Percentiles rank a stretch among this genome's conserved stretches.
Conservation (phyloP, 2,329 filamentous ascomycete genomes). For the Arachnomyces sp. region DNA sequence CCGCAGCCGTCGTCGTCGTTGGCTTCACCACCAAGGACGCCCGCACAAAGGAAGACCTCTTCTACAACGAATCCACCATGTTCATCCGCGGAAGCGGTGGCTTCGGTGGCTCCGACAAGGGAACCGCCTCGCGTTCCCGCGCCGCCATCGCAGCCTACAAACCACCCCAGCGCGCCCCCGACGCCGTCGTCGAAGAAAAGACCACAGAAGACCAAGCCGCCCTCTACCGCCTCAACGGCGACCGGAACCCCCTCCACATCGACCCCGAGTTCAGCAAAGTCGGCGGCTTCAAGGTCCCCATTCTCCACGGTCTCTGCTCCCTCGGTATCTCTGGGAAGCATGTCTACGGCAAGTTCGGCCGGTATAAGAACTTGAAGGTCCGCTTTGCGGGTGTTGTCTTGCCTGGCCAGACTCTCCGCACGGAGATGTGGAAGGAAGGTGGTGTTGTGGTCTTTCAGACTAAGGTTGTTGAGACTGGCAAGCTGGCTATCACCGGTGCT, state of each 20-base stretch:
- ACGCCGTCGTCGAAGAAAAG: slow-evolving; percentile 73
- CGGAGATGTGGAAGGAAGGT: slow-evolving; percentile 90
- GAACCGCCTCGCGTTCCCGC: slow-evolving; percentile 60
- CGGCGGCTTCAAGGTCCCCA: slow-evolving; percentile 88
- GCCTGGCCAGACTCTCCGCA: slow-evolving; percentile 80
- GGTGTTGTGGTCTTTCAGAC: slow-evolving; percentile 73
- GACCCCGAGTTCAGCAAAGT: slow-evolving; percentile 91
- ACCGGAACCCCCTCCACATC: slow-evolving; percentile 93
- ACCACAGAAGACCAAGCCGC: slow-evolving; percentile 88
- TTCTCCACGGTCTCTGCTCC: slow-evolving; percentile 93
- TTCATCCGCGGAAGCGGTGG: slow-evolving; percentile 88
- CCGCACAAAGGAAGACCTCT: slow-evolving; percentile 76
- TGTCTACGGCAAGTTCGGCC: slow-evolving; percentile 72
- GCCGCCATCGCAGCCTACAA: slow-evolving; percentile 71
- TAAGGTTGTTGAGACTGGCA: slow-evolving; percentile 87
- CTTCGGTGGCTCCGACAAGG: slow-evolving; percentile 74
- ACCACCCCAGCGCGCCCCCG: slow-evolving; percentile 67
- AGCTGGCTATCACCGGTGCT: slow-evolving; percentile 72
- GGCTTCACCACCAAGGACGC: slow-evolving; percentile 78
- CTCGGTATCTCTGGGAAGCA: slow-evolving; percentile 90
- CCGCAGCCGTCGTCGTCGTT: slow-evolving; percentile 71
- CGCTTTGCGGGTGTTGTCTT: slow-evolving; percentile 78
- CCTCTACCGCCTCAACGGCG: slow-evolving; percentile 84
- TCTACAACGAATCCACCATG: slow-evolving; percentile 93
- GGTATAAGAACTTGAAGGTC: slow-evolving; percentile 86